These are phyloP conservation scores for Hyphodiscus sp. DNA, from an alignment of 2,329 filamentous ascomycete genomes.

Conservation along the genomic window DNA sequence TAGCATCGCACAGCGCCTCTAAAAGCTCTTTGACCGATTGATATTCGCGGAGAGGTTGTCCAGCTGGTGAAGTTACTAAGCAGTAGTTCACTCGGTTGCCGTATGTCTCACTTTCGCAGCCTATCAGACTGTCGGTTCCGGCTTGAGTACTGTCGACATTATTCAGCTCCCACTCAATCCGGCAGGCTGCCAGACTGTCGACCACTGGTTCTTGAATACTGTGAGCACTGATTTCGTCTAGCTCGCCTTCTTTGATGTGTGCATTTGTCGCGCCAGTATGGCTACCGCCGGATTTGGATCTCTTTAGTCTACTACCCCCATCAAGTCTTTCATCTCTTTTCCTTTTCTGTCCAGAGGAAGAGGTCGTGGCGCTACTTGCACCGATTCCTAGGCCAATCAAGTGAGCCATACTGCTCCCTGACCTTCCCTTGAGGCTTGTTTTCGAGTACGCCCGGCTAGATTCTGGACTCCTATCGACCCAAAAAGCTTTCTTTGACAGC, in stretches of 20 bases:
- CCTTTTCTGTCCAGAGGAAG: slow-evolving; percentile 12
- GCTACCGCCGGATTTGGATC: slow-evolving; percentile 16
- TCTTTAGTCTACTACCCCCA: slow-evolving; percentile 13
- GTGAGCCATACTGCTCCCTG: slow-evolving; percentile 19
- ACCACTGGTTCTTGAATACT: slow-evolving; percentile 17
- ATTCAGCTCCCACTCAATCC: slow-evolving; percentile 17
- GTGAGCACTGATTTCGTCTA: slow-evolving; percentile 13
- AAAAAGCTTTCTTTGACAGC: slow-evolving; percentile 17
- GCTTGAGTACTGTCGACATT: slow-evolving; percentile 15
- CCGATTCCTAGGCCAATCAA: slow-evolving; percentile 10
- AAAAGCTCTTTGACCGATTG: slow-evolving; percentile 30
- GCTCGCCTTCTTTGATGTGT: slow-evolving; percentile 11
- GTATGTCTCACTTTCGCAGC: slow-evolving; percentile 17
- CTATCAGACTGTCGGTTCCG: slow-evolving; percentile 8
- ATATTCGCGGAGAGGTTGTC: slow-evolving; percentile 27
- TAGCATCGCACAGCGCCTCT: slow-evolving; percentile 23
- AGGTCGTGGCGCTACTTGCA: slow-evolving; percentile 8
- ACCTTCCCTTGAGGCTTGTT: slow-evolving; percentile 14
- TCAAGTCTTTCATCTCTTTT: slow-evolving; percentile 18
- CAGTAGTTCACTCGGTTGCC: slow-evolving; percentile 29
- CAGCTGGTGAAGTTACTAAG: slow-evolving; percentile 28
- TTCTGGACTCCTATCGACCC: slow-evolving; percentile 15
- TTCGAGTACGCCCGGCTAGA: slow-evolving; percentile 14
- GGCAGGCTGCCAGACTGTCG: slow-evolving; percentile 17
- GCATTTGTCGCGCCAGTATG: slow-evolving; percentile 11